phyloP scores from a whole-genome alignment of 1,284 basidiomycete species.

The Papiliotrema laurentii region DNA sequence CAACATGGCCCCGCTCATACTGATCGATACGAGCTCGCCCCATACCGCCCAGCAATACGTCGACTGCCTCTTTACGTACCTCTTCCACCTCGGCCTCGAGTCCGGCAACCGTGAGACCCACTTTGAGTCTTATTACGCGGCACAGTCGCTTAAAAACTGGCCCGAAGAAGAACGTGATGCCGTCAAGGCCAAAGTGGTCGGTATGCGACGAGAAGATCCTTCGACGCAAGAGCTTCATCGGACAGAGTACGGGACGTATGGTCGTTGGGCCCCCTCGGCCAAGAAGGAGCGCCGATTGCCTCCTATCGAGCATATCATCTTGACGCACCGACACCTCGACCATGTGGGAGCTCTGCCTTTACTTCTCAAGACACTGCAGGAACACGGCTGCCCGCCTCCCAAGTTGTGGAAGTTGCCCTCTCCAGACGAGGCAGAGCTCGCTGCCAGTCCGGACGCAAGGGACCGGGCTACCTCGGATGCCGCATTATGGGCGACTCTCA shows the following conservation, averaged over 20 bases:
- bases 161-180: slow-evolving; percentile 17
- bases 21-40: slow-evolving; percentile 79
- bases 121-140: slow-evolving; percentile 22
- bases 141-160: slow-evolving; percentile 14
- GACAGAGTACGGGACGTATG: slow-evolving; percentile 26
- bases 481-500: slow-evolving; percentile 24
- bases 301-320: slow-evolving; percentile 70
- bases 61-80: slow-evolving; percentile 29
- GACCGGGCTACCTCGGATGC: slow-evolving; percentile 32
- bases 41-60: slow-evolving; percentile 55
- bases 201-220: slow-evolving; percentile 17
- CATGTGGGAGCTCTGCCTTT: slow-evolving; percentile 73
- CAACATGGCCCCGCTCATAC: slow-evolving; percentile 63
- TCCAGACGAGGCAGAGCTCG: slow-evolving; percentile 35
- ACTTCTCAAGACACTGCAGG: slow-evolving; percentile 64
- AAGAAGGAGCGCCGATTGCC: slow-evolving; percentile 22
- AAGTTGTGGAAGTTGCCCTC: slow-evolving; percentile 50
- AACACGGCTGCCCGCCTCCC: slow-evolving; percentile 42
- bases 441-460: slow-evolving; percentile 10
- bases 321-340: slow-evolving; percentile 88
- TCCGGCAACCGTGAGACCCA: slow-evolving; percentile 32
- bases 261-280: slow-evolving; percentile 14
- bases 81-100: slow-evolving; percentile 42
- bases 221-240: slow-evolving; percentile 11
- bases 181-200: slow-evolving; percentile 16